Conservation (phyloP, 495 filamentous ascomycete species). For the Penicillium angulare region DNA sequence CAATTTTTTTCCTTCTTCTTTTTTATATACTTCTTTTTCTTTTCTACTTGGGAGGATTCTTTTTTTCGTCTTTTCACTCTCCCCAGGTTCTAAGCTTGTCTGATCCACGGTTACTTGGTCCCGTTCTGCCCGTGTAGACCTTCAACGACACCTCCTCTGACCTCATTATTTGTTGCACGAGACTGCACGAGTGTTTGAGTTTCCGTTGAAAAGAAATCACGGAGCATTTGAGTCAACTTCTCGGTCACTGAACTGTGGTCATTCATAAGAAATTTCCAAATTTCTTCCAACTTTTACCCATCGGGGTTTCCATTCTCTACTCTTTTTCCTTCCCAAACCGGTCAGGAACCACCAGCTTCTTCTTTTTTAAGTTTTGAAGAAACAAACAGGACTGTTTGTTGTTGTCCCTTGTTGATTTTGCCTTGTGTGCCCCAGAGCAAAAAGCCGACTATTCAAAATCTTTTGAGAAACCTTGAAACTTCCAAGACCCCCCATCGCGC, state of each 20-base stretch:
- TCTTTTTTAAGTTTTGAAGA: not conserved
- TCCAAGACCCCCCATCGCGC: conserved; percentile 31
- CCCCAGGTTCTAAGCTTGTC: too few species aligned
- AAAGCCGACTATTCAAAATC: not conserved
- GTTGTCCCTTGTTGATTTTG: too few species aligned
- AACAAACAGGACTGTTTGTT: too few species aligned
- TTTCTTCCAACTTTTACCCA: not conserved
- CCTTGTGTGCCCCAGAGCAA: too few species aligned
- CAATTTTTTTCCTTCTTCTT: conserved; percentile 1
- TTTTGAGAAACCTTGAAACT: not conserved
- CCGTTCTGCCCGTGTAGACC: conserved; percentile 19
- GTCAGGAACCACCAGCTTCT: too few species aligned
- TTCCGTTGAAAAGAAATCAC: conserved; percentile 11
- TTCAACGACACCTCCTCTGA: conserved; percentile 13
- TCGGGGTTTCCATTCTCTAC: not conserved
- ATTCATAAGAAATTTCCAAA: not conserved
- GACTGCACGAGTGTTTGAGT: conserved; percentile 14
- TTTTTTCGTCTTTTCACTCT: too few species aligned
- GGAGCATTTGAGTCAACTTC: conserved; percentile 10
- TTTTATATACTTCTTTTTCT: conserved; percentile 1
- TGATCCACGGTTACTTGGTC: conserved; percentile 20
- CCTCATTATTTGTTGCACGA: conserved; percentile 28
- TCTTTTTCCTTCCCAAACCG: too few species aligned
- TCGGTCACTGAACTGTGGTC: not conserved
- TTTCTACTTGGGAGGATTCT: not conserved